Evolutionary conservation across 2,329 filamentous ascomycete genomes (phyloP).

Genomic region (Aspergillus latus): DNA sequence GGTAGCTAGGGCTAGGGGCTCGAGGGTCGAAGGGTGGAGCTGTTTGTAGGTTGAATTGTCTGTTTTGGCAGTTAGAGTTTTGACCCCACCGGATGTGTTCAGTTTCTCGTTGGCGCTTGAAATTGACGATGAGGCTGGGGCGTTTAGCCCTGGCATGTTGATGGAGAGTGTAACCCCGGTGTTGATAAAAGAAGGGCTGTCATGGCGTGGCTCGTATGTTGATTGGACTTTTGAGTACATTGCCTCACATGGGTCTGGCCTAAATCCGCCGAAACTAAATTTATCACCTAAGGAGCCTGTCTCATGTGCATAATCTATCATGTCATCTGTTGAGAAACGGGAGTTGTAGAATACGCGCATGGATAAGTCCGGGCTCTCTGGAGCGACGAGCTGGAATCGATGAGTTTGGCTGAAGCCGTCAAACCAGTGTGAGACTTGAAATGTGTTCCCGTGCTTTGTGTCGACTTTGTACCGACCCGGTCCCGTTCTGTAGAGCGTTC

Average conservation of each 20-base stretch:
- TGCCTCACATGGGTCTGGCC: constrained; percentile 62
- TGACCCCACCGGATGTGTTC: constrained; percentile 28
- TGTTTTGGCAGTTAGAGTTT: constrained; percentile 59
- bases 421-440: constrained; percentile 73
- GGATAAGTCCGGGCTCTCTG: constrained; percentile 32
- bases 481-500: constrained; percentile 71
- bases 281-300: constrained; percentile 55
- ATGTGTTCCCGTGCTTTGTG: constrained; percentile 58
- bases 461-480: constrained; percentile 65
- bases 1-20: constrained; percentile 64
- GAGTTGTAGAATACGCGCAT: constrained; percentile 68
- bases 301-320: constrained; percentile 61
- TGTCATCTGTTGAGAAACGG: constrained; percentile 63
- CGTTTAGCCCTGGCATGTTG: constrained; percentile 60
- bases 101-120: background rate
- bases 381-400: constrained; percentile 65
- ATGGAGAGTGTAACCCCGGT: constrained; percentile 65
- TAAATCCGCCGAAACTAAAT: constrained; percentile 68
- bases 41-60: constrained; percentile 57
- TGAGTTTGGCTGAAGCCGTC: constrained; percentile 71
- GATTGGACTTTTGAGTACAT: constrained; percentile 65
- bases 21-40: constrained; percentile 68
- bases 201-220: constrained; percentile 17
- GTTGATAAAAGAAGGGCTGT: constrained; percentile 56
- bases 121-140: background rate